A percentile compares a stretch with the other conserved stretches of the same genome.
phyloP scores from a whole-genome alignment of 192 early-diverging fungal genomes.

The Coemansia sp. region DNA sequence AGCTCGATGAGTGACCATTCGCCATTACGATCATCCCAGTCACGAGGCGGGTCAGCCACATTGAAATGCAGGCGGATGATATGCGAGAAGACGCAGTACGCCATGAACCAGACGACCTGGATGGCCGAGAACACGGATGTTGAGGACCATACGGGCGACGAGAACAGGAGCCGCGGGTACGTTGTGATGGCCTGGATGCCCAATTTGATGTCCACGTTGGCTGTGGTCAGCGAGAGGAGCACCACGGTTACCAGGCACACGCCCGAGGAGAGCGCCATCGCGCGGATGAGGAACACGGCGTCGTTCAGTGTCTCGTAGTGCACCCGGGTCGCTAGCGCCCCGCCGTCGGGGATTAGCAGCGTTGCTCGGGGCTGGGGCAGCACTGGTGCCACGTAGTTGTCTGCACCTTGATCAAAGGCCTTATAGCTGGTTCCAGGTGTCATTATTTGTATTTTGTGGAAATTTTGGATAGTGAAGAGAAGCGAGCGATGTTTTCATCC shows the following conservation, averaged over 20 bases:
- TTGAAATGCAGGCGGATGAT: conserved; percentile 46
- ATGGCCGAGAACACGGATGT: conserved; percentile 50
- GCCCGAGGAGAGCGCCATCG: conserved; percentile 29
- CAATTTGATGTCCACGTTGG: conserved; percentile 44
- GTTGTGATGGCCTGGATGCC: conserved; percentile 34
- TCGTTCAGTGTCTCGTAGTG: conserved; percentile 54
- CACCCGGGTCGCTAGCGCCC: conserved; percentile 44
- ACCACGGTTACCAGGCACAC: conserved; percentile 33
- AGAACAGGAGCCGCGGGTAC: conserved; percentile 52
- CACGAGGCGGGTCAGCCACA: conserved; percentile 47
- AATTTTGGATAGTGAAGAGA: not conserved
- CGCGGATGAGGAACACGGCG: conserved; percentile 46
- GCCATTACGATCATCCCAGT: conserved; percentile 54
- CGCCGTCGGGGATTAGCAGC: conserved; percentile 48
- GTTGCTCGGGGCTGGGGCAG: conserved; percentile 36
- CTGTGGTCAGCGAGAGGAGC: conserved; percentile 43
- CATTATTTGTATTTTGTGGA: not conserved
- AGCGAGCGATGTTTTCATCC: not conserved
- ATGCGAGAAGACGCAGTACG: conserved; percentile 50
- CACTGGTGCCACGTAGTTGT: not conserved
- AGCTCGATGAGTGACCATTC: conserved; percentile 50
- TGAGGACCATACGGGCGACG: conserved; percentile 46
- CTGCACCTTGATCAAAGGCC: not conserved
- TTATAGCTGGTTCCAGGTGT: not conserved
- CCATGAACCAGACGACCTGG: conserved; percentile 50